Percentiles rank a stretch among this genome's conserved stretches.
These are phyloP conservation scores for Fusarium falciforme DNA, from an alignment of 2,329 filamentous ascomycete genomes.

Conservation along the genomic window DNA sequence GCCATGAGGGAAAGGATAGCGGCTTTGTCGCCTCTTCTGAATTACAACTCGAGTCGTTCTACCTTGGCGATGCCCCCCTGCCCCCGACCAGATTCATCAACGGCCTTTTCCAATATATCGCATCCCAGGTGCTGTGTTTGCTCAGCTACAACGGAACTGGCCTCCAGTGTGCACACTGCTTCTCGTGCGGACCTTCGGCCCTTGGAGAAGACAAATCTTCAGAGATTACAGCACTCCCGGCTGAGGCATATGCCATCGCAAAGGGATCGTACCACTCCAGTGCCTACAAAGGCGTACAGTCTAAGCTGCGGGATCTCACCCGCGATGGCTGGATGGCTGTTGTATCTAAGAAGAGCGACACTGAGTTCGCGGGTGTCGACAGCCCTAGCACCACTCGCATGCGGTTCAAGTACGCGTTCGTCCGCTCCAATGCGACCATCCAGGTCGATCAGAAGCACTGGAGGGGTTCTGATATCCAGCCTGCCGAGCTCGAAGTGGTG, in stretches of 20 bases:
- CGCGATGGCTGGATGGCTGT: constrained; percentile 14
- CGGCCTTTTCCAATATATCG: constrained; percentile 18
- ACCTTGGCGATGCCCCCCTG: constrained; percentile 7
- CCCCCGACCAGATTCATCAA: background rate
- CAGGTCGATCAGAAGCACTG: background rate
- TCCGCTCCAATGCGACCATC: constrained; percentile 1
- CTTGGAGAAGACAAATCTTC: background rate
- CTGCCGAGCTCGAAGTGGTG: constrained; percentile 3
- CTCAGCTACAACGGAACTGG: background rate
- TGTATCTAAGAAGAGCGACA: background rate
- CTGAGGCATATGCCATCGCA: background rate
- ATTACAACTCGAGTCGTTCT: background rate
- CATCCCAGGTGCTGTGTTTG: background rate
- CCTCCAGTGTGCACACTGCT: constrained; percentile 1
- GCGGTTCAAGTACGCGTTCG: constrained; percentile 11
- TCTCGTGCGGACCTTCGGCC: constrained; percentile 7
- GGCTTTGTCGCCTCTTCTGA: background rate
- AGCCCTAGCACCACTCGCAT: background rate
- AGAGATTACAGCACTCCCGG: constrained; percentile 15
- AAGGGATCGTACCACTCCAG: background rate
- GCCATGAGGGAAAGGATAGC: background rate
- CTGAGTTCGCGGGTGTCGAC: no score
- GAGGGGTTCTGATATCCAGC: background rate
- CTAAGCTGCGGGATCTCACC: constrained; percentile 11
- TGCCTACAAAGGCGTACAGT: background rate